These are phyloP conservation scores for Aspergillus intermedius DNA, from an alignment of 2,329 filamentous ascomycete genomes.

Conservation along the genomic window DNA sequence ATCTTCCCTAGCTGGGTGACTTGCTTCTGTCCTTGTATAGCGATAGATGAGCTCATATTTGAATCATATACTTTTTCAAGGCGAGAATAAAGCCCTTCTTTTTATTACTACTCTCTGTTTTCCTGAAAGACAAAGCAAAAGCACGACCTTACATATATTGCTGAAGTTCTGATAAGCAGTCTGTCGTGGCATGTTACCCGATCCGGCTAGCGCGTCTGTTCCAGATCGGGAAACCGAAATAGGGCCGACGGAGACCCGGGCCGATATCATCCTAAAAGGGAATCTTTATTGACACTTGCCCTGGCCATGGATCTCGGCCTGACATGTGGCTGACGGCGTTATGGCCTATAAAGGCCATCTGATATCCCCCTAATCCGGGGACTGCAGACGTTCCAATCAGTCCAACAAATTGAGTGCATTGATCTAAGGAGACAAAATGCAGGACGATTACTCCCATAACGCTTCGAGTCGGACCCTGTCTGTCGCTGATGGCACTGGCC, in stretches of 20 bases:
- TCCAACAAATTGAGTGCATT: neutral
- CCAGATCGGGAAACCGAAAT: slow-evolving; percentile 14
- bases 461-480: slow-evolving; percentile 21
- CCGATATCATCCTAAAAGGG: slow-evolving; percentile 4
- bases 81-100: too few species aligned
- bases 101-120: neutral
- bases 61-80: too few species aligned
- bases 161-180: slow-evolving; percentile 6
- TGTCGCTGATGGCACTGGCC: slow-evolving; percentile 12
- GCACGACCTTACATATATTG: neutral
- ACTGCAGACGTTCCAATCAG: neutral
- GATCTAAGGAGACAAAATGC: slow-evolving; percentile 6
- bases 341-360: slow-evolving; percentile 2
- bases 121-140: neutral
- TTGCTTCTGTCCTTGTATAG: too few species aligned
- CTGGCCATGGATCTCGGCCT: neutral
- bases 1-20: too few species aligned
- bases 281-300: neutral
- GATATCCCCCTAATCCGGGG: neutral
- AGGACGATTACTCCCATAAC: slow-evolving; percentile 6
- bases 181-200: slow-evolving; percentile 16
- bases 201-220: slow-evolving; percentile 8
- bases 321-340: neutral
- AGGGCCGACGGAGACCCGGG: slow-evolving; percentile 1
- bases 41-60: too few species aligned